phyloP scores from a whole-genome alignment of 805 yeast species.

The Kodamaea kaohsiungensis region DNA sequence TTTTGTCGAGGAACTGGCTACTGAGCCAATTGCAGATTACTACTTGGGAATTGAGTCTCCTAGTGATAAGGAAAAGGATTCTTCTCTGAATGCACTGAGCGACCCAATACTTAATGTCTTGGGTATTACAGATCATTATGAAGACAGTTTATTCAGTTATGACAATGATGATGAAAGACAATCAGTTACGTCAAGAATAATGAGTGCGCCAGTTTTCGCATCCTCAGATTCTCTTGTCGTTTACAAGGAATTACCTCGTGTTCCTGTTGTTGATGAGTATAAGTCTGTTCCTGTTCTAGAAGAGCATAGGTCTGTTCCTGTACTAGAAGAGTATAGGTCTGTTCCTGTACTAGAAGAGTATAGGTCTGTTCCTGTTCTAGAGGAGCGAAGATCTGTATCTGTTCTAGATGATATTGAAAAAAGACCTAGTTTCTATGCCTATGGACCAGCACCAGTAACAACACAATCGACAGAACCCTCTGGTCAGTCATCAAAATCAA shows the following conservation, averaged over 20 bases:
- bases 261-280: not conserved
- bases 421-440: too few species aligned
- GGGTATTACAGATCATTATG: slow-evolving; percentile 1
- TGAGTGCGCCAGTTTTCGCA: not conserved
- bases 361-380: too few species aligned
- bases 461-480: not conserved
- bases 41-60: not conserved
- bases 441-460: not conserved
- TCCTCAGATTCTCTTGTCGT: not conserved
- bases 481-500: not conserved
- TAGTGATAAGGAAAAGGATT: not conserved
- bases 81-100: slow-evolving; percentile 5
- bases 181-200: not conserved
- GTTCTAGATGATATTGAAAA: too few species aligned
- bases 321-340: too few species aligned
- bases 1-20: not conserved
- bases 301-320: too few species aligned
- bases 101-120: slow-evolving; percentile 5
- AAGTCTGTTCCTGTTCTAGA: not conserved
- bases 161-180: not conserved
- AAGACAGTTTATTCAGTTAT: slow-evolving; percentile 7
- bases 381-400: too few species aligned
- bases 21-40: not conserved
- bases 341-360: too few species aligned
- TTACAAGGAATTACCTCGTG: not conserved